Evolutionary conservation across 176 grass and related monocot species (phyloP).

Genomic region (Neostapfia colusana): DNA sequence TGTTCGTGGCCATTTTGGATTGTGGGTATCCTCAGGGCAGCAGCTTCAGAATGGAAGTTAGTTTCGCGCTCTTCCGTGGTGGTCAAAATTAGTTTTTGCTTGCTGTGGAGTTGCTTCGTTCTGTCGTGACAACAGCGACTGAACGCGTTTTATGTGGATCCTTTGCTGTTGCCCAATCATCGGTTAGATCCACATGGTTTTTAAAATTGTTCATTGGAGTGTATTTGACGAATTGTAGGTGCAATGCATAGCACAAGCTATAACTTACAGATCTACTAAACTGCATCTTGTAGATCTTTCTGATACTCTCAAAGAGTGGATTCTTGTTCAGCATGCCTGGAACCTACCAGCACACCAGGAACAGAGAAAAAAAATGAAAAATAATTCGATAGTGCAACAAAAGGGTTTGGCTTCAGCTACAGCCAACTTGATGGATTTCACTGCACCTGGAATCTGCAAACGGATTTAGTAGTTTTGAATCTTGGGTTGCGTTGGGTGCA

Average conservation of each 20-base stretch:
- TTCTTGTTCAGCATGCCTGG: slow-evolving; percentile 29
- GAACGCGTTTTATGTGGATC: background rate
- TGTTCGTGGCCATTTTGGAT: background rate
- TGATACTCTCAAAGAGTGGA: background rate
- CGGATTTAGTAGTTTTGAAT: slow-evolving; percentile 23
- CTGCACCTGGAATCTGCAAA: slow-evolving; percentile 40
- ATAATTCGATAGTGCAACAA: background rate
- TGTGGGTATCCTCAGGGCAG: background rate
- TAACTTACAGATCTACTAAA: slow-evolving; percentile 13
- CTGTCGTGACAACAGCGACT: background rate
- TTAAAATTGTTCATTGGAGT: background rate
- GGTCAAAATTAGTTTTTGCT: slow-evolving; percentile 4
- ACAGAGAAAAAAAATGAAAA: background rate
- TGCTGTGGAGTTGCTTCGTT: background rate
- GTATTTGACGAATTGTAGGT: background rate
- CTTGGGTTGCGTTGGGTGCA: slow-evolving; percentile 6
- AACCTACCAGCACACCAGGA: background rate
- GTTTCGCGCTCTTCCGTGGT: background rate
- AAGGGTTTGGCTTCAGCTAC: background rate
- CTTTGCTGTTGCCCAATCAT: background rate
- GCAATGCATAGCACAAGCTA: background rate
- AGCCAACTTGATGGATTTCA: slow-evolving; percentile 14
- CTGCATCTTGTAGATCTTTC: slow-evolving; percentile 2
- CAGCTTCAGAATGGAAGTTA: background rate
- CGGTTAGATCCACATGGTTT: background rate